Percentiles rank a stretch among this genome's conserved stretches.
phyloP scores from a whole-genome alignment of 495 filamentous ascomycete species.

The Penicillium subrubescens region DNA sequence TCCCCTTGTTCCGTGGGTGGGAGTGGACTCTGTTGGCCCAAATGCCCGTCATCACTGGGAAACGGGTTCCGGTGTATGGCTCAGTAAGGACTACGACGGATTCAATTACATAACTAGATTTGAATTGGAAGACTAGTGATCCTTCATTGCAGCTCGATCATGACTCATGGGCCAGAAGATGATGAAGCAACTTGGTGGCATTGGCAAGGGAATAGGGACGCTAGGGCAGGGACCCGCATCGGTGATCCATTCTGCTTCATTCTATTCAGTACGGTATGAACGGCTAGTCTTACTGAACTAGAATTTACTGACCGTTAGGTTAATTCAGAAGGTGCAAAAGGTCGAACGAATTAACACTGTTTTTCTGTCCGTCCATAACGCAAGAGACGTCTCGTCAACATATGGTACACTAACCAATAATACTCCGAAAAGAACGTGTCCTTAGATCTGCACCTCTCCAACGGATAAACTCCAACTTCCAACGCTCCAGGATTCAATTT shows the following conservation, averaged over 20 bases:
- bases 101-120: background rate
- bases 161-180: background rate
- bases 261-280: background rate
- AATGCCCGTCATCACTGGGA: background rate
- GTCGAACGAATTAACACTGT: background rate
- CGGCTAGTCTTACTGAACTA: background rate
- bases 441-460: no score
- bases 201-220: background rate
- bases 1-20: background rate
- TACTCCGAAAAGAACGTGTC: background rate
- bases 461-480: background rate
- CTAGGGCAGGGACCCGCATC: background rate
- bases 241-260: slow-evolving; percentile 5
- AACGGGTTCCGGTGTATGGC: background rate
- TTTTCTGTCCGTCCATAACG: background rate
- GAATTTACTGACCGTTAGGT: background rate
- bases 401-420: background rate
- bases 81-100: background rate
- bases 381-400: background rate
- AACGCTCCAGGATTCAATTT: background rate
- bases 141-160: background rate
- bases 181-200: background rate
- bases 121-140: background rate
- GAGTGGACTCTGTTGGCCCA: background rate
- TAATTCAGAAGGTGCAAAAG: background rate